Evolutionary conservation across 2,329 filamentous ascomycete genomes (phyloP).

Genomic region (Colletotrichum orbiculare): DNA sequence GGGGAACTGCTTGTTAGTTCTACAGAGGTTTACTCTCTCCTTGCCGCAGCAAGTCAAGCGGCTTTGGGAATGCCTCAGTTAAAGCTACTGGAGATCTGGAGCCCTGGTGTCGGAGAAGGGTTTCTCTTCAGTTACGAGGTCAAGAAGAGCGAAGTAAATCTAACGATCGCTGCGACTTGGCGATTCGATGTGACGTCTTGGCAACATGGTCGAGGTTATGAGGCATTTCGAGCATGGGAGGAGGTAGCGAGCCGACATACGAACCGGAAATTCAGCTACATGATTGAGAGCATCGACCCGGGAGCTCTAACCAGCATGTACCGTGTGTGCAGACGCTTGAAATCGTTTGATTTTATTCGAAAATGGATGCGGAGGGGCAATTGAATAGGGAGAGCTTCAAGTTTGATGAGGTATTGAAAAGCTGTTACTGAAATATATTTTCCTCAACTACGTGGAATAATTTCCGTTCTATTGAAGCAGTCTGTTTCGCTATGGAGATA

Average conservation of each 20-base stretch:
- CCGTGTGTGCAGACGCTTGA: background rate
- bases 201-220: background rate
- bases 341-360: background rate
- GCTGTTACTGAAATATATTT: too few species aligned
- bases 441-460: too few species aligned
- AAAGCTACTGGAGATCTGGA: conserved; percentile 13
- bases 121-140: conserved; percentile 11
- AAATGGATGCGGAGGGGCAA: background rate
- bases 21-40: background rate
- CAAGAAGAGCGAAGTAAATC: background rate
- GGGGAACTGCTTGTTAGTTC: background rate
- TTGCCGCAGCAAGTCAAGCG: conserved; percentile 7
- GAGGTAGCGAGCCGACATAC: conserved; percentile 9
- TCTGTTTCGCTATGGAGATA: too few species aligned
- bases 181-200: conserved; percentile 5
- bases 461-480: too few species aligned
- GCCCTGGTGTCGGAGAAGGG: conserved; percentile 12
- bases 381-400: background rate
- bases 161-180: conserved; percentile 17
- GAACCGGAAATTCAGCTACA: background rate
- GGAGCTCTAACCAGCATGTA: background rate
- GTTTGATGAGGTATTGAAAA: background rate
- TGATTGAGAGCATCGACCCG: background rate
- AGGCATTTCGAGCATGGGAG: conserved; percentile 11
- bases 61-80: background rate